Evolutionary conservation across 148 eudicot genomes (phyloP).

Genomic region (Camellia japonica): DNA sequence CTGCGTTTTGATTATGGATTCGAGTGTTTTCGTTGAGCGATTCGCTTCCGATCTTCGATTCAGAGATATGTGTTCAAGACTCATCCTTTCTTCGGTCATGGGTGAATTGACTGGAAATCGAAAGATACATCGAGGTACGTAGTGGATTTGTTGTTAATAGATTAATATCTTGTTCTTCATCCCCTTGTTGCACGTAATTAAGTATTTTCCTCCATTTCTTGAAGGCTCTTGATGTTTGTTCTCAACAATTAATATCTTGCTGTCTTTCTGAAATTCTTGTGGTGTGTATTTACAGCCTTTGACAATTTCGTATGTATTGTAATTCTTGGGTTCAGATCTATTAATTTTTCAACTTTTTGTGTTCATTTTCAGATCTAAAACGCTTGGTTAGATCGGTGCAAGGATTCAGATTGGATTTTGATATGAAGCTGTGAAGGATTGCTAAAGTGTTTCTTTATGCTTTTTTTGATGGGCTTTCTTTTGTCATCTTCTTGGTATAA

Average conservation of each 20-base stretch:
- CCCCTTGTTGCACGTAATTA: background rate
- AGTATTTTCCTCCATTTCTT: background rate
- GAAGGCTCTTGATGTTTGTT: background rate
- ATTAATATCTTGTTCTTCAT: background rate
- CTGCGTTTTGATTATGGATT: slow-evolving; percentile 28
- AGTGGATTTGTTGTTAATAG: background rate
- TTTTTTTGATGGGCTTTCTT: too few species aligned
- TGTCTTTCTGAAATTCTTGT: background rate
- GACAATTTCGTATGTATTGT: background rate
- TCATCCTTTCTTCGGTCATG: background rate
- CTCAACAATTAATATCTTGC: background rate
- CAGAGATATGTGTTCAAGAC: background rate
- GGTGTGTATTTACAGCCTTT: background rate
- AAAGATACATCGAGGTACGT: background rate
- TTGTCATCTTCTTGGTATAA: too few species aligned
- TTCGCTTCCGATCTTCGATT: background rate
- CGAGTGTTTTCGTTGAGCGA: background rate
- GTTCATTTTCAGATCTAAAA: too few species aligned
- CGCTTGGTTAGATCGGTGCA: too few species aligned
- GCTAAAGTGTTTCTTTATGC: background rate
- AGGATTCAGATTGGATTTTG: too few species aligned
- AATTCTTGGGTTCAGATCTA: background rate
- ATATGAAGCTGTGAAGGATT: too few species aligned
- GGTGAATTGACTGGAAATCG: background rate
- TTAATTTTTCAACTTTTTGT: too few species aligned